Conservation (phyloP, 768 basidiomycete genomes). For the Mycena belliarum region DNA sequence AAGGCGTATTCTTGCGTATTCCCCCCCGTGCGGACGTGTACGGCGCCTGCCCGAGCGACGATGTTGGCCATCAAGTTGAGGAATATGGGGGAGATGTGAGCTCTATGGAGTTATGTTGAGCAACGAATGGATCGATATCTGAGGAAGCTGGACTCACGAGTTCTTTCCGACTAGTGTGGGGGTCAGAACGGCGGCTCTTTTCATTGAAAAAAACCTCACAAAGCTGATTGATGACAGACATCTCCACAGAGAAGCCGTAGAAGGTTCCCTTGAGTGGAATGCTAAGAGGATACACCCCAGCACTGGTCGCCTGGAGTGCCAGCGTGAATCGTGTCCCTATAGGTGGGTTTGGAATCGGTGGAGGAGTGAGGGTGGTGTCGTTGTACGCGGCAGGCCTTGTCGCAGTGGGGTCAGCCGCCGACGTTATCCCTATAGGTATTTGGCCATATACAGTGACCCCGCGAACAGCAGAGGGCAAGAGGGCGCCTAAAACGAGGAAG, state of each 20-base stretch:
- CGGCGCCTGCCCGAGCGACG: slow-evolving; percentile 47
- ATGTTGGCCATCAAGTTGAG: slow-evolving; percentile 36
- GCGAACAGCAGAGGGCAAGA: no score
- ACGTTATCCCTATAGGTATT: slow-evolving; percentile 24
- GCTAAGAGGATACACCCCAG: slow-evolving; percentile 24
- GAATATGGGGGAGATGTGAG: background rate
- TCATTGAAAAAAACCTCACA: slow-evolving; percentile 30
- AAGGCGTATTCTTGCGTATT: slow-evolving; percentile 57
- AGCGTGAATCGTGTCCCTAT: slow-evolving; percentile 25
- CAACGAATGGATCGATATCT: no score
- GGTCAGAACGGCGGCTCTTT: background rate
- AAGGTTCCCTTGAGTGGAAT: slow-evolving; percentile 43
- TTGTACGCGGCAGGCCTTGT: slow-evolving; percentile 32
- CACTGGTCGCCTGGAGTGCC: slow-evolving; percentile 16
- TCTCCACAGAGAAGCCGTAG: slow-evolving; percentile 44
- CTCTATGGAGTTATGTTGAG: background rate
- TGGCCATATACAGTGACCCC: slow-evolving; percentile 31
- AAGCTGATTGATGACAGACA: slow-evolving; percentile 42
- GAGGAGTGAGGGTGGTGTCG: slow-evolving; percentile 28
- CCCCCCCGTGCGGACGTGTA: slow-evolving; percentile 55
- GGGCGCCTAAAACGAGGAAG: no score
- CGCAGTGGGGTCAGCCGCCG: slow-evolving; percentile 24
- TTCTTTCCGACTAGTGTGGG: slow-evolving; percentile 17
- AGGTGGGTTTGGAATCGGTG: slow-evolving; percentile 25
- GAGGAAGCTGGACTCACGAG: slow-evolving; percentile 5